Conservation (phyloP, 306 rosid genomes). For the Quercus robur region DNA sequence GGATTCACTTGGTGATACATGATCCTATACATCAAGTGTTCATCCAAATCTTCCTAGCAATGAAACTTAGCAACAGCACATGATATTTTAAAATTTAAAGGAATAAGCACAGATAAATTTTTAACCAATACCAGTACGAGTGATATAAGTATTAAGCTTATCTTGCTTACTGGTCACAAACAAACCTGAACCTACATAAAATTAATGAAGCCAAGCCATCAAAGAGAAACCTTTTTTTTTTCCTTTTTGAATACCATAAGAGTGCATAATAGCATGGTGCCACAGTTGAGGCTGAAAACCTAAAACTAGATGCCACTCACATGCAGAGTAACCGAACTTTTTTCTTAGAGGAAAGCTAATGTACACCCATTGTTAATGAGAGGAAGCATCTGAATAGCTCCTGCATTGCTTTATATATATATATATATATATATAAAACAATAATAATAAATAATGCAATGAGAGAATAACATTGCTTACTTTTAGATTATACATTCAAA, state of each 20-base stretch:
- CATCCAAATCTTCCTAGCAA: conserved; percentile 3
- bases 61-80: not conserved
- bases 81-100: not conserved
- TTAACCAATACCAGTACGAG: not conserved
- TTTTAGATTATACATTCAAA: conserved; percentile 17
- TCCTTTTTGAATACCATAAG: not conserved
- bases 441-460: not conserved
- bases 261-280: not conserved
- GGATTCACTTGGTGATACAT: not conserved
- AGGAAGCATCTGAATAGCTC: conserved; percentile 5
- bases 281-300: not conserved
- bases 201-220: not conserved
- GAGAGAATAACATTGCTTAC: not conserved
- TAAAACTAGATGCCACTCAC: not conserved
- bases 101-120: not conserved
- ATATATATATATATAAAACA: not conserved
- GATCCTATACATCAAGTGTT: conserved; percentile 8
- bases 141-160: not conserved
- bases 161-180: not conserved
- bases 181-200: not conserved
- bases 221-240: not conserved
- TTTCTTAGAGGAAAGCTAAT: not conserved
- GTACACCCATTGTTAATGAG: not conserved
- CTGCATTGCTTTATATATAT: not conserved
- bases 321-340: not conserved